phyloP scores from a whole-genome alignment of 2,329 filamentous ascomycete genomes.

The Byssochlamys sp. region DNA sequence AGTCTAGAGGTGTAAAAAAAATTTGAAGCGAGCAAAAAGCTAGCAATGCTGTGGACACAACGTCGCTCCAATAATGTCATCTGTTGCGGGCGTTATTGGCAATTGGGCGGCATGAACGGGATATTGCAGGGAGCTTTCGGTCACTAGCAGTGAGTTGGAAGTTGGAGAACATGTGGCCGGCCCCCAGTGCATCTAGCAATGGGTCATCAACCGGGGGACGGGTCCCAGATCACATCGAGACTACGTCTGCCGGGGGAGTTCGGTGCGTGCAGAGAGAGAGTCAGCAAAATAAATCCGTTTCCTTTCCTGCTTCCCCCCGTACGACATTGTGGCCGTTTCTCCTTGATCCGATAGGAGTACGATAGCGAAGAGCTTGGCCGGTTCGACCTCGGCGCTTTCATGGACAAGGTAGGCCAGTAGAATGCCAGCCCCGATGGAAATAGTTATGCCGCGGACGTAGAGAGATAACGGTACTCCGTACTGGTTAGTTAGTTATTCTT shows the following conservation, averaged over 20 bases:
- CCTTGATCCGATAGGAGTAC: background rate
- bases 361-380: background rate
- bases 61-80: background rate
- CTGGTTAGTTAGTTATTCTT: background rate
- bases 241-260: background rate
- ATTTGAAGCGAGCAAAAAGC: background rate
- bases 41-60: background rate
- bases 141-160: background rate
- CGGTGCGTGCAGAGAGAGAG: background rate
- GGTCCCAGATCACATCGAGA: background rate
- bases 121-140: background rate
- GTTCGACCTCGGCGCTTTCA: background rate
- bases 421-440: background rate
- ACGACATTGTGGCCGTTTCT: background rate
- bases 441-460: background rate
- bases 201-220: background rate
- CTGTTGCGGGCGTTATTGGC: background rate
- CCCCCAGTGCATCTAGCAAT: slow-evolving; percentile 13
- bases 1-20: background rate
- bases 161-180: slow-evolving; percentile 16
- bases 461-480: background rate
- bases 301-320: background rate
- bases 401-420: background rate
- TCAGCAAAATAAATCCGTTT: background rate
- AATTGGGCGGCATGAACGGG: background rate